Evolutionary conservation across 306 rosid genomes (phyloP).

Genomic region (Fragaria nilgerrensis): DNA sequence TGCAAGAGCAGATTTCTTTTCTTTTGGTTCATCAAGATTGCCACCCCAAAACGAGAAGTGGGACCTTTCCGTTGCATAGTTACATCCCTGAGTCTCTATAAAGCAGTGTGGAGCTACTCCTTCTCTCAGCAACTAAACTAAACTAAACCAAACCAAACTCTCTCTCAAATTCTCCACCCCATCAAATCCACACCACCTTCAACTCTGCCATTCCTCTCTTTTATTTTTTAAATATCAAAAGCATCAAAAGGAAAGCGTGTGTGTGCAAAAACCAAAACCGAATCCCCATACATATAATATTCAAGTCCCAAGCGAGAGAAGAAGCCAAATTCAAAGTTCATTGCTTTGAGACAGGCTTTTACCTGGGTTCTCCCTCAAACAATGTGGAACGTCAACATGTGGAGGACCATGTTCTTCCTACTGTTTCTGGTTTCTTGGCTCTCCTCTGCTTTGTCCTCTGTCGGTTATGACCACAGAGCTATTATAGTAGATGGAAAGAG

Average conservation of each 20-base stretch:
- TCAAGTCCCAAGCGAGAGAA: conserved; percentile 9
- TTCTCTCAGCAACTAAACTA: background rate
- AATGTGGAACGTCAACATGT: conserved; percentile 37
- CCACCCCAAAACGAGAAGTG: conserved; percentile 7
- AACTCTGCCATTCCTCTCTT: conserved; percentile 4
- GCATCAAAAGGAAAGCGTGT: conserved; percentile 10
- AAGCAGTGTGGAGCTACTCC: conserved; percentile 29
- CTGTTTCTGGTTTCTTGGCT: conserved; percentile 35
- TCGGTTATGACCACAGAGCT: conserved; percentile 74
- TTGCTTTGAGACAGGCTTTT: conserved; percentile 20
- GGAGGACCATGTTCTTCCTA: conserved; percentile 8
- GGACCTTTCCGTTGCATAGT: conserved; percentile 29
- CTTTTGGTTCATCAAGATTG: background rate
- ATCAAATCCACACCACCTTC: background rate
- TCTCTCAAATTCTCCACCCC: background rate
- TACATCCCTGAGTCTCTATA: conserved; percentile 31
- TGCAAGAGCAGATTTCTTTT: background rate
- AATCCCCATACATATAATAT: conserved; percentile 31
- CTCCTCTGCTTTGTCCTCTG: conserved; percentile 49
- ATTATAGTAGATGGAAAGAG: conserved; percentile 61
- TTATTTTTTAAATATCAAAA: background rate
- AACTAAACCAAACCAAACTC: background rate
- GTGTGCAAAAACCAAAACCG: conserved; percentile 18
- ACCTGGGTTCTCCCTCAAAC: conserved; percentile 24
- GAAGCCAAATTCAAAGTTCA: conserved; percentile 8